Conservation (phyloP, 768 basidiomycete species). For the Trametes punicea region DNA sequence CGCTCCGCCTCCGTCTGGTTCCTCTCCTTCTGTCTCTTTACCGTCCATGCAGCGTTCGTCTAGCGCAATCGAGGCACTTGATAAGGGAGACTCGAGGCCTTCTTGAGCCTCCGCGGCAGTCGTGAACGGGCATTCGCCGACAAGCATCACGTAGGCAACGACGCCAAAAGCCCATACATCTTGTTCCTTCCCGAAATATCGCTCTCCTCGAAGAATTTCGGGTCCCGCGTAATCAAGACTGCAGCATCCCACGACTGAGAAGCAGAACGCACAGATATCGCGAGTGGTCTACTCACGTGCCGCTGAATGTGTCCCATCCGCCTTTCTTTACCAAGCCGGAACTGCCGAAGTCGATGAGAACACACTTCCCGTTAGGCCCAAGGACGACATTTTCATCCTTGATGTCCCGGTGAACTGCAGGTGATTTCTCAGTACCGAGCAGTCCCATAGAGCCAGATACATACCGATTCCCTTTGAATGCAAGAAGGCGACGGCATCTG, state of each 20-base stretch:
- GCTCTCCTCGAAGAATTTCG: conserved; percentile 92
- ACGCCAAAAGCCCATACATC: conserved; percentile 99
- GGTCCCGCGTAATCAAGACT: conserved; percentile 95
- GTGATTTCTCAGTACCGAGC: background rate
- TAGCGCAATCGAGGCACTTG: conserved; percentile 69
- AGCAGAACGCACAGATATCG: conserved; percentile 3
- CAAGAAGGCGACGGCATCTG: conserved; percentile 85
- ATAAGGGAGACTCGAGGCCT: conserved; percentile 72
- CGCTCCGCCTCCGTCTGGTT: conserved; percentile 78
- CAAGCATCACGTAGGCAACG: conserved; percentile 90
- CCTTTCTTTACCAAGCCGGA: conserved; percentile 79
- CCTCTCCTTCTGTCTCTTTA: conserved; percentile 70
- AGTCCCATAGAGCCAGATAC: conserved; percentile 22
- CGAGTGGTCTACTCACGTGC: conserved; percentile 64
- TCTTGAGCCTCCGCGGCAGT: conserved; percentile 89
- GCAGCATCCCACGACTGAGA: conserved; percentile 20
- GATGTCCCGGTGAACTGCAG: conserved; percentile 88
- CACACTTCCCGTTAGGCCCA: conserved; percentile 74
- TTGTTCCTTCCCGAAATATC: conserved; percentile 94
- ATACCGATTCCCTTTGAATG: conserved; percentile 89
- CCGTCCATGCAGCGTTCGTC: conserved; percentile 79
- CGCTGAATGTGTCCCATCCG: conserved; percentile 91
- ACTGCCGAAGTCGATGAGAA: conserved; percentile 97
- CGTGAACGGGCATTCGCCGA: conserved; percentile 90
- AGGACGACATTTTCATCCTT: conserved; percentile 97